phyloP scores from a whole-genome alignment of 208 protist genomes.

The Acanthamoeba healyi region DNA sequence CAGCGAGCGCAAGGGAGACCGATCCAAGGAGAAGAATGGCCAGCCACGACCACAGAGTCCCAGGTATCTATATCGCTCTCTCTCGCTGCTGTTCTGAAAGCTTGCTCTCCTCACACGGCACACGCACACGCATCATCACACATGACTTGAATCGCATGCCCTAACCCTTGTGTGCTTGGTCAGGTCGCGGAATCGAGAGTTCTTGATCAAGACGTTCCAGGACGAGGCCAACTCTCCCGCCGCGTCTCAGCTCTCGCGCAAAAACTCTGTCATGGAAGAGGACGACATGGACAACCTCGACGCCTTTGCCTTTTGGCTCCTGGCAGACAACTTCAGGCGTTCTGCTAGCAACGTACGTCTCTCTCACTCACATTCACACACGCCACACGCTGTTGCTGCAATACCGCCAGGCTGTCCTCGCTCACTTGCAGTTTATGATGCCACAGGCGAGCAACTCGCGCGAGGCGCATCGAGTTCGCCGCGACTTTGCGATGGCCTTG shows the following conservation, averaged over 20 bases:
- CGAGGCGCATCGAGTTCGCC: not conserved
- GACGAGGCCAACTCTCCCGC: not conserved
- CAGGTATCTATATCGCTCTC: not conserved
- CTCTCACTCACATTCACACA: no score
- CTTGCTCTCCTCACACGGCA: no score
- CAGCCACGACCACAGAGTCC: not conserved
- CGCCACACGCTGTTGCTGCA: no score
- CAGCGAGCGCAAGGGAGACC: not conserved
- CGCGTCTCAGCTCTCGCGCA: not conserved
- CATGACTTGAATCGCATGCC: no score
- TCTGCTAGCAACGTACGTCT: no score
- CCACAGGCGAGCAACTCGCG: not conserved
- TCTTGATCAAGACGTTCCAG: conserved; percentile 12
- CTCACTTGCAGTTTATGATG: not conserved
- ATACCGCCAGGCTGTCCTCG: not conserved
- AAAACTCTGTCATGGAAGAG: not conserved
- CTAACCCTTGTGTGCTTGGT: no score
- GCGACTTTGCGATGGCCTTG: not conserved
- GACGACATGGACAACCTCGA: not conserved
- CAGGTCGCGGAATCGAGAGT: not conserved
- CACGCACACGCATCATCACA: no score
- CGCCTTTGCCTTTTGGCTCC: not conserved
- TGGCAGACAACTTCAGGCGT: not conserved
- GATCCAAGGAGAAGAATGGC: not conserved
- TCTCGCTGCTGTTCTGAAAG: no score